A percentile compares a stretch with the other conserved stretches of the same genome.
Evolutionary conservation across 805 yeast genomes (phyloP).

Genomic region (Kurtzmaniella fragi): DNA sequence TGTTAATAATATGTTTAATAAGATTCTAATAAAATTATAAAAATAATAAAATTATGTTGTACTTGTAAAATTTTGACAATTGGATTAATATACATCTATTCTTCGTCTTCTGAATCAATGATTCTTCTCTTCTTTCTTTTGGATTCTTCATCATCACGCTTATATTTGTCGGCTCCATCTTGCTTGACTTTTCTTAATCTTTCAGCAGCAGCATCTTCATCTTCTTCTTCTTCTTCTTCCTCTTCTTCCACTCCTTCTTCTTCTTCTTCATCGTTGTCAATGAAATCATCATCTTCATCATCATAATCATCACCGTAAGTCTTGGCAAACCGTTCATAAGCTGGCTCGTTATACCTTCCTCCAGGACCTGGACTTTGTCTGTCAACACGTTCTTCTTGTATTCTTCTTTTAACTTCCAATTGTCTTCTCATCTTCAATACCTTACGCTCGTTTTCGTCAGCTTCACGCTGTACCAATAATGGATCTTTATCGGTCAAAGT

Average conservation of each 20-base stretch:
- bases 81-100: conserved; percentile 8
- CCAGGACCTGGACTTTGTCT: conserved; percentile 23
- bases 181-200: conserved; percentile 51
- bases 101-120: conserved; percentile 49
- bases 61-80: background rate
- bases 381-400: conserved; percentile 56
- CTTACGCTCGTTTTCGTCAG: conserved; percentile 58
- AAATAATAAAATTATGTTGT: background rate
- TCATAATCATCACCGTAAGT: conserved; percentile 29
- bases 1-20: background rate
- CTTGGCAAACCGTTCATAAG: conserved; percentile 34
- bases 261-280: conserved; percentile 41
- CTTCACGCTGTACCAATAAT: conserved; percentile 56
- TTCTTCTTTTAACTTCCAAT: conserved; percentile 54
- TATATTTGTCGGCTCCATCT: conserved; percentile 50
- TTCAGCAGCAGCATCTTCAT: conserved; percentile 46
- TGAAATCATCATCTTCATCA: conserved; percentile 33
- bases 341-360: conserved; percentile 20
- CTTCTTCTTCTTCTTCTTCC: conserved; percentile 28
- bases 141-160: conserved; percentile 21
- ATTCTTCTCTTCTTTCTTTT: conserved; percentile 43
- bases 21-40: background rate
- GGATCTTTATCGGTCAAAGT: conserved; percentile 63
- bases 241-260: conserved; percentile 29
- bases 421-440: conserved; percentile 61